Percentiles rank a stretch among this genome's conserved stretches.
These are phyloP conservation scores for Davidsoniella eucalypti DNA, from an alignment of 2,329 filamentous ascomycete genomes.

Conservation along the genomic window DNA sequence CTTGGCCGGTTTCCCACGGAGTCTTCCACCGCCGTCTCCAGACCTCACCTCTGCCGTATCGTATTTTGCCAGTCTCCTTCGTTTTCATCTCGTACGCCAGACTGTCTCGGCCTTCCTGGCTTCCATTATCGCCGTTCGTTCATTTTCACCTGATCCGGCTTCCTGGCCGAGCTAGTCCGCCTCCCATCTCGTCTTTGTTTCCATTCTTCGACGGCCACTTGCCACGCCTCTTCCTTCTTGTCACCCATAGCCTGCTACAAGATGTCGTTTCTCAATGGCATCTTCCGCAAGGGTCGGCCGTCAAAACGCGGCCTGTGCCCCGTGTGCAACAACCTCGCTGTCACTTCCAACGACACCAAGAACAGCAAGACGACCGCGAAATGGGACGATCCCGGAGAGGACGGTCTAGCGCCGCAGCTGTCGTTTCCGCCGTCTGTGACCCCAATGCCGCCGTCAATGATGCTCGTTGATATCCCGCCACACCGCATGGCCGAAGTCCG, in stretches of 20 bases:
- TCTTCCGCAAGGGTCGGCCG: conserved; percentile 9
- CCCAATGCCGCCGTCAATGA: conserved; percentile 12
- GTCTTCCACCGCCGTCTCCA: no score
- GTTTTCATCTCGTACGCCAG: no score
- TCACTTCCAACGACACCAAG: conserved; percentile 11
- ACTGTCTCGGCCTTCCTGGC: no score
- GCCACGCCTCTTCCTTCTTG: neutral
- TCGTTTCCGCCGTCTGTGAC: conserved; percentile 8
- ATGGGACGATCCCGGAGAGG: conserved; percentile 11
- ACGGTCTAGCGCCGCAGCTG: neutral
- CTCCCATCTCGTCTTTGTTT: neutral
- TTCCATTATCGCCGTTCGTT: no score
- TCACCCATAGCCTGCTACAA: neutral
- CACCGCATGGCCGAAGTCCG: conserved; percentile 10
- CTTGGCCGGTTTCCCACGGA: no score
- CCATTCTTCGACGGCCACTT: neutral
- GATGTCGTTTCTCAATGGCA: conserved; percentile 11
- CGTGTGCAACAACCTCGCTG: conserved; percentile 11
- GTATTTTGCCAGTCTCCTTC: no score
- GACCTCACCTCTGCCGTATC: no score
- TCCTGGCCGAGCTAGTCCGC: neutral
- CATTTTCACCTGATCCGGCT: no score
- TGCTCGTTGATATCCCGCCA: conserved; percentile 11
- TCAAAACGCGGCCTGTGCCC: conserved; percentile 8
- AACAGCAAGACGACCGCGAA: conserved; percentile 5